phyloP scores from a whole-genome alignment of 306 rosid species.

The Trichosanthes truncata region DNA sequence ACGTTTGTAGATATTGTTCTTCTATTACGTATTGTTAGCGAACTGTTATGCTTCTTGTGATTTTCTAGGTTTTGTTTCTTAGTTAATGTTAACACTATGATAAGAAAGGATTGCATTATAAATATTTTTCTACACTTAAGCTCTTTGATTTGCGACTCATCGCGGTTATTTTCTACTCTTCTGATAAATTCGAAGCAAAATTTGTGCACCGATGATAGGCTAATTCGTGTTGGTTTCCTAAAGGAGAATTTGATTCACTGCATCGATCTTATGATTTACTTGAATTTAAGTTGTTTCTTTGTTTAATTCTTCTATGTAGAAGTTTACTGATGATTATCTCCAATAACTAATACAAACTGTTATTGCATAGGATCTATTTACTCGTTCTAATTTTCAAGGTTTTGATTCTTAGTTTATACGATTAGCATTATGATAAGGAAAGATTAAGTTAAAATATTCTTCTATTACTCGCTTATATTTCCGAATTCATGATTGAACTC shows the following conservation, averaged over 20 bases:
- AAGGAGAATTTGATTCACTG: background rate
- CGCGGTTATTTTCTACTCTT: background rate
- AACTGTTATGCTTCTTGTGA: background rate
- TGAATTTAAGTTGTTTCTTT: background rate
- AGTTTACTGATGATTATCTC: background rate
- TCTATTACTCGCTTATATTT: background rate
- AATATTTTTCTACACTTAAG: constrained; percentile 8
- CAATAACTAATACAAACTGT: background rate
- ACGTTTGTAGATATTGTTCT: background rate
- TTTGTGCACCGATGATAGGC: background rate
- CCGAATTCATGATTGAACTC: background rate
- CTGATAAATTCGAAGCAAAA: background rate
- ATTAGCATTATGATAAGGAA: background rate
- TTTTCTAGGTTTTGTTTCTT: background rate
- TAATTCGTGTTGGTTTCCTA: background rate
- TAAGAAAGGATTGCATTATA: background rate
- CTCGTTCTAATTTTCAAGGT: background rate
- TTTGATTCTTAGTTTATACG: background rate
- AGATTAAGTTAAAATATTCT: background rate
- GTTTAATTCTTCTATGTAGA: background rate
- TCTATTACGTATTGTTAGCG: background rate
- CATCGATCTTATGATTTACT: background rate
- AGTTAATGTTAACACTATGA: background rate
- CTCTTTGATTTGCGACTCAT: background rate
- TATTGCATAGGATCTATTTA: background rate